Evolutionary conservation across 2,329 filamentous ascomycete genomes (phyloP).

Genomic region (Talaromyces islandicus): DNA sequence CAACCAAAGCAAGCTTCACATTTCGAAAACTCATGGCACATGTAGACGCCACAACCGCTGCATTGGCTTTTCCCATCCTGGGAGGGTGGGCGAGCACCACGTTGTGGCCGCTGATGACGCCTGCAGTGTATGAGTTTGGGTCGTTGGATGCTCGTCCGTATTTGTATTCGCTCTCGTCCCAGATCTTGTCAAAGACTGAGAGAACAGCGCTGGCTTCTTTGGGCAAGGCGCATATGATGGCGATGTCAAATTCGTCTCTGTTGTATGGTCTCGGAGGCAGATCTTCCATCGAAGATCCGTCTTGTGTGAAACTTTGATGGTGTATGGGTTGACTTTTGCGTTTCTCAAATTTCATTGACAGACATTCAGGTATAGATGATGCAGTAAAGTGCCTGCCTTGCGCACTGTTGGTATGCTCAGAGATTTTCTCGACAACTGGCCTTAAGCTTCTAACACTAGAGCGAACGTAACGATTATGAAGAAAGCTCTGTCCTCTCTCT

Average conservation of each 20-base stretch:
- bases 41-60: constrained; percentile 12
- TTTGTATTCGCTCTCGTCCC: not conserved
- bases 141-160: not conserved
- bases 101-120: not conserved
- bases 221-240: not conserved
- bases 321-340: not conserved
- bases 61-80: constrained; percentile 3
- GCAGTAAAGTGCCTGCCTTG: no score
- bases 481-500: not conserved
- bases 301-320: not conserved
- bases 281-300: not conserved
- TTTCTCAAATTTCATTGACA: no score
- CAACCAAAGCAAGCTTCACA: constrained; percentile 30
- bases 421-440: no score
- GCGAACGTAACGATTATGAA: no score
- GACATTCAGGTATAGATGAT: no score
- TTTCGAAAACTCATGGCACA: constrained; percentile 26
- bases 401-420: no score
- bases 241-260: constrained; percentile 3
- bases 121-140: constrained; percentile 2
- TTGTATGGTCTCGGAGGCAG: not conserved
- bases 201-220: not conserved
- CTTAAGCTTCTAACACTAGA: no score
- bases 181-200: not conserved
- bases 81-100: constrained; percentile 3